phyloP scores from a whole-genome alignment of 1,284 basidiomycete species.

The Chiua sp. region DNA sequence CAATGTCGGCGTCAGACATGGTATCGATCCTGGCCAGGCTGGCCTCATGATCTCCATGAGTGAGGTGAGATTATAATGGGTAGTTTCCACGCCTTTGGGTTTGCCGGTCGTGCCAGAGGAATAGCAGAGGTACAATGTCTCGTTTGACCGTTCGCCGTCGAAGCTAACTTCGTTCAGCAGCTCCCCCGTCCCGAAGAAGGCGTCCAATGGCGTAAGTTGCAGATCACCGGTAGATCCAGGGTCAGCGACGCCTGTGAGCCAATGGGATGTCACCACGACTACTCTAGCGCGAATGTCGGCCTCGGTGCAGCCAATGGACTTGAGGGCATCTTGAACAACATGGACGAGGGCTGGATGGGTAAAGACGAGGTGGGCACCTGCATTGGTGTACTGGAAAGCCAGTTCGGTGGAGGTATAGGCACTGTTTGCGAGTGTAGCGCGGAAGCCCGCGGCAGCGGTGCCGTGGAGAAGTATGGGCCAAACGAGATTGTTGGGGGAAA shows the following conservation, averaged over 20 bases:
- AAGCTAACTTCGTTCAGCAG: conserved; percentile 56
- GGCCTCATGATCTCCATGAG: conserved; percentile 50
- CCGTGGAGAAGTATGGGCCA: conserved; percentile 70
- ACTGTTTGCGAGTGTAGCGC: conserved; percentile 52
- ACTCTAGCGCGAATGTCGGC: conserved; percentile 51
- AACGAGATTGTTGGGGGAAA: conserved; percentile 64
- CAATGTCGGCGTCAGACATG: conserved; percentile 29
- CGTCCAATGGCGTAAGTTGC: conserved; percentile 43
- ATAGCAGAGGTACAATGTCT: conserved; percentile 70
- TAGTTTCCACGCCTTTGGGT: conserved; percentile 68
- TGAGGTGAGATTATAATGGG: conserved; percentile 66
- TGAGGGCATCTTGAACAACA: conserved; percentile 51
- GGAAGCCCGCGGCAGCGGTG: conserved; percentile 56
- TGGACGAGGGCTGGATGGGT: conserved; percentile 56
- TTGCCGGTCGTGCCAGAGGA: conserved; percentile 69
- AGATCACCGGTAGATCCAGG: conserved; percentile 19
- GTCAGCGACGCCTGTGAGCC: conserved; percentile 48
- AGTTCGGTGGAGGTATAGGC: conserved; percentile 52
- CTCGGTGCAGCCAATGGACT: conserved; percentile 42
- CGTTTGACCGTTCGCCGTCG: conserved; percentile 50
- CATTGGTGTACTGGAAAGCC: conserved; percentile 57
- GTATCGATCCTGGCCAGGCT: conserved; percentile 43
- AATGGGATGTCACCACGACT: conserved; percentile 46
- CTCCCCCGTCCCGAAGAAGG: conserved; percentile 50
- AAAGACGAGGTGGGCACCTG: conserved; percentile 58